These are phyloP conservation scores for Cryomyces minteri DNA, from an alignment of 495 filamentous ascomycete species.

Conservation along the genomic window DNA sequence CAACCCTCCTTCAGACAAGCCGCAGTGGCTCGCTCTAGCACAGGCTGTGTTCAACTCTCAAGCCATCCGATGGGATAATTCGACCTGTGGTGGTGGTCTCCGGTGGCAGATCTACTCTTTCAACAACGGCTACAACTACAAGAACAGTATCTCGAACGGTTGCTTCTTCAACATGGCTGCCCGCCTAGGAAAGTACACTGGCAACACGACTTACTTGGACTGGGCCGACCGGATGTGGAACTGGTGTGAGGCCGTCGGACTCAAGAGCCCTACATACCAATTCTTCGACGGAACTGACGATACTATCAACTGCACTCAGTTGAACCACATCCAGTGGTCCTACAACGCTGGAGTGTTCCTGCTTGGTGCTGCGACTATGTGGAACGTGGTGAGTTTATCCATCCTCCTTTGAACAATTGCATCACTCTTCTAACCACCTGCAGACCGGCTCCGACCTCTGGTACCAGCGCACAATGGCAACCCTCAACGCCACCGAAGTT, in stretches of 20 bases:
- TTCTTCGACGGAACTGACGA: constrained; percentile 51
- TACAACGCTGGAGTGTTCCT: constrained; percentile 63
- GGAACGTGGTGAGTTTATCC: constrained; percentile 37
- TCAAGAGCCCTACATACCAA: constrained; percentile 31
- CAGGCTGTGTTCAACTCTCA: constrained; percentile 67
- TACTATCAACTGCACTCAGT: constrained; percentile 33
- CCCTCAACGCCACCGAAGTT: constrained; percentile 31
- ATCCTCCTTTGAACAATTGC: background rate
- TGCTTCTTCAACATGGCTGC: constrained; percentile 71
- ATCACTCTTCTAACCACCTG: constrained; percentile 1
- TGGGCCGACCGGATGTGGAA: constrained; percentile 58
- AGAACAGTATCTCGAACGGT: constrained; percentile 64
- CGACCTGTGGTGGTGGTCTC: constrained; percentile 55
- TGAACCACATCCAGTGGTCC: constrained; percentile 50
- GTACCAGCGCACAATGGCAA: constrained; percentile 35
- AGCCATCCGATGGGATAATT: constrained; percentile 47
- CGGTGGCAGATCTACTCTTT: constrained; percentile 75
- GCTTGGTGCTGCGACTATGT: constrained; percentile 59
- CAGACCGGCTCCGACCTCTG: constrained; percentile 30
- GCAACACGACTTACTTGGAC: constrained; percentile 54
- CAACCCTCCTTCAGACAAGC: constrained; percentile 28
- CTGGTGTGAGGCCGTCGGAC: constrained; percentile 41
- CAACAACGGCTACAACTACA: constrained; percentile 65
- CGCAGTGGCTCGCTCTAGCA: constrained; percentile 54
- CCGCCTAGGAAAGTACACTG: constrained; percentile 54